A percentile compares a stretch with the other conserved stretches of the same genome.
These are phyloP conservation scores for Solanum hybrid DNA, from an alignment of 305 asterid genomes.

Conservation along the genomic window DNA sequence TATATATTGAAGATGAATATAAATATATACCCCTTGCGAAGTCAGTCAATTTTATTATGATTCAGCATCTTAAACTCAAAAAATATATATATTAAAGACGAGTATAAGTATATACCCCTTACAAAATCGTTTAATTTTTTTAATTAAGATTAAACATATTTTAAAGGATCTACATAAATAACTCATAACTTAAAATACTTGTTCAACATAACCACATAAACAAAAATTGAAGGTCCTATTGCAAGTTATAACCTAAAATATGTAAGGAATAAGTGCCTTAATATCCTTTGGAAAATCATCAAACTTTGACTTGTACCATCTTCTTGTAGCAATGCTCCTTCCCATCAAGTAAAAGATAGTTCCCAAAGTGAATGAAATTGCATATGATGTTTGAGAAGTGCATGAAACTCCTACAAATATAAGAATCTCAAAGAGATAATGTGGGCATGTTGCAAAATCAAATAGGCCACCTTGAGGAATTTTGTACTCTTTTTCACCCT, in stretches of 20 bases:
- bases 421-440: conserved; percentile 30
- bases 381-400: conserved; percentile 24
- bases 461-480: conserved; percentile 29
- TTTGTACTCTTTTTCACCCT: conserved; percentile 24
- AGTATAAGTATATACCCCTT: neutral
- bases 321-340: conserved; percentile 27
- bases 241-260: conserved; percentile 14
- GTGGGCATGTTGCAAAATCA: conserved; percentile 21
- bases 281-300: conserved; percentile 23
- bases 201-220: neutral
- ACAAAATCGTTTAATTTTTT: neutral
- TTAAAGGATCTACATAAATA: neutral
- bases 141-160: neutral
- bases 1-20: neutral
- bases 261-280: conserved; percentile 25
- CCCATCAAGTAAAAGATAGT: conserved; percentile 18
- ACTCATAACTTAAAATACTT: neutral
- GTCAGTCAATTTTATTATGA: neutral
- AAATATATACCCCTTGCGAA: neutral
- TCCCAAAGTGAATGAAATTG: conserved; percentile 14
- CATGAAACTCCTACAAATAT: conserved; percentile 26
- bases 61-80: neutral
- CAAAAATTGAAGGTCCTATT: neutral
- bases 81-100: neutral
- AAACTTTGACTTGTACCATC: conserved; percentile 31